Evolutionary conservation across 345 rosid species (phyloP), one percentile per base, ranked within the genome.

Genomic region (Aegle marmelos): DNA sequence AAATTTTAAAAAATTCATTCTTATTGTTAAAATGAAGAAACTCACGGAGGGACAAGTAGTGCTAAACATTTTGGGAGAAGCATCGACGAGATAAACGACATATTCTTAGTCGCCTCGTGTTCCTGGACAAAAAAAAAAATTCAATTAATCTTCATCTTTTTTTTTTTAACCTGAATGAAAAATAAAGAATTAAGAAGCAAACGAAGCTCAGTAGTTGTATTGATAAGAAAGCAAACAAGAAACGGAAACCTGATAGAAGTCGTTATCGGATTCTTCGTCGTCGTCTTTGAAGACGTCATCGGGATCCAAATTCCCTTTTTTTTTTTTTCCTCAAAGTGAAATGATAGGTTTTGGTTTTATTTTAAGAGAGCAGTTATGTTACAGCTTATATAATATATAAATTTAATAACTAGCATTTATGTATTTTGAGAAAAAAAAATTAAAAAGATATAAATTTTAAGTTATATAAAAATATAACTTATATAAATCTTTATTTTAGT

Each of bases 211-310:
- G 25, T 39, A 25, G 27, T n/a, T 25, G 39, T 9, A 0, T 48
- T 39, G 14, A 60, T 1, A 33, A 6, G 7, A 4, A 37, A 73
- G 37, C 9, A 19, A 19, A 6, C 41, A n/a, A 28, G 54, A 25
- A 7, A 66, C 1, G 22, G 65, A 34, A 76, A 94, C 97, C 91
- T 84, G 91, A 68, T 79, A 84, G 79, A 86, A 90, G 1, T 90
- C 93, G 67, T 68, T 80, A 24, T 89, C 97, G 14, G 83, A 78
- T 79, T 92, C 94, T 68, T 90, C 97, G 17, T 92, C 98, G 27
- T 93, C 93, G 78, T 96, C 98, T 81, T 88, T 89, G 89, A 96
- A 96, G 76, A 96, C 90, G 63, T 92, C 98, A 53, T 91, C 97
- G 17, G 97, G 97, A 85, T 91, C 99, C 77, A 96, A n/a, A 77